Evolutionary conservation across 2,329 filamentous ascomycete species (phyloP).

Genomic region (Diaporthe australafricana): DNA sequence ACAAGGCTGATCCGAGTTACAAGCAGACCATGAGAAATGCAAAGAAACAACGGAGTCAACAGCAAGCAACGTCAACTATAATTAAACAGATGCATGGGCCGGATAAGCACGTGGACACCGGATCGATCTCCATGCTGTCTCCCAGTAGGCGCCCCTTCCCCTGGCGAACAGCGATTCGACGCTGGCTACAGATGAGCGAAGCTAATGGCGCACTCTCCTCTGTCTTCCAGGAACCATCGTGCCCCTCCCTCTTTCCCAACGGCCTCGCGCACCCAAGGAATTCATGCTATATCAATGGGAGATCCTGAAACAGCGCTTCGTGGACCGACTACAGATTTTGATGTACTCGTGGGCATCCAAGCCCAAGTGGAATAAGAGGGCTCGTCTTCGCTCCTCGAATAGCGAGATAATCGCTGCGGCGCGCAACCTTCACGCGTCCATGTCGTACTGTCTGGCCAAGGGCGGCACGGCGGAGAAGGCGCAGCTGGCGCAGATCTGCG

Average conservation of each 20-base stretch:
- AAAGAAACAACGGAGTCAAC: background rate
- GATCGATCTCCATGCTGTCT: conserved; percentile 23
- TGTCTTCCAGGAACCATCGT: conserved; percentile 59
- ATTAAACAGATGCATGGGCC: background rate
- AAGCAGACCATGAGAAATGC: conserved; percentile 1
- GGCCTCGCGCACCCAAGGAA: conserved; percentile 44
- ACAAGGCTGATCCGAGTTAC: conserved; percentile 23
- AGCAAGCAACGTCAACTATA: conserved; percentile 27
- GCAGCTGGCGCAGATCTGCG: conserved; percentile 65
- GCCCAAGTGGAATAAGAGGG: conserved; percentile 55
- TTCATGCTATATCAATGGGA: conserved; percentile 52
- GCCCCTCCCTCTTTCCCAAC: conserved; percentile 52
- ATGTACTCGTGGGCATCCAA: conserved; percentile 49
- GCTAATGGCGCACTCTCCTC: background rate
- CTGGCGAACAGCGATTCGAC: background rate
- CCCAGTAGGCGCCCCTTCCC: conserved; percentile 18
- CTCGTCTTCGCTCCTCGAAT: conserved; percentile 46
- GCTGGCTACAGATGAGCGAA: background rate
- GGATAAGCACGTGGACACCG: background rate
- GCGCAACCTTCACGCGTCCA: conserved; percentile 68
- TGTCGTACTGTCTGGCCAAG: conserved; percentile 71
- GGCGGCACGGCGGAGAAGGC: conserved; percentile 58
- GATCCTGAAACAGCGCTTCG: conserved; percentile 49
- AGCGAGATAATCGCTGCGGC: conserved; percentile 62
- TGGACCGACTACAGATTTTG: conserved; percentile 52